Percentiles rank a stretch among this genome's conserved stretches.
These are phyloP conservation scores for Rhizopus sp. DNA, from an alignment of 371 early-diverging fungal genomes.

Conservation along the genomic window DNA sequence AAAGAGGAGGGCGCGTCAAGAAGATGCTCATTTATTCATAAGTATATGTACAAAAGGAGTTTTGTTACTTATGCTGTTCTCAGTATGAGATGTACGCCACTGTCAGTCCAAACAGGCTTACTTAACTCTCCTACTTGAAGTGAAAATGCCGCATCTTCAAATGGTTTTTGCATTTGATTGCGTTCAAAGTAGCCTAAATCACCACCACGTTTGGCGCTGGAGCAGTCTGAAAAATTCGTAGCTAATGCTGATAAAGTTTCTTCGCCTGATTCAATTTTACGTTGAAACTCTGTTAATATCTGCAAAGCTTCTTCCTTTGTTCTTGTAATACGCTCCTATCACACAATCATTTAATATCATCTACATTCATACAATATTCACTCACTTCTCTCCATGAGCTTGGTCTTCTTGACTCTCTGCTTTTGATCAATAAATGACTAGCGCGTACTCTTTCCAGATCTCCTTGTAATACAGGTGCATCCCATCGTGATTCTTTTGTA, in stretches of 20 bases:
- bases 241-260: slow-evolving; percentile 73
- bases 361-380: slow-evolving; percentile 1
- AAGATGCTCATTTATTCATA: too few relatives aligned
- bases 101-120: slow-evolving; percentile 85
- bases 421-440: slow-evolving; percentile 92
- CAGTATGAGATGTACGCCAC: slow-evolving; percentile 92
- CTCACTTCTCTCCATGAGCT: slow-evolving; percentile 86
- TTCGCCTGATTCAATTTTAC: slow-evolving; percentile 62
- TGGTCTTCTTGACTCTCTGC: slow-evolving; percentile 83
- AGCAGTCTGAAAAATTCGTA: slow-evolving; percentile 81
- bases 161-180: slow-evolving; percentile 84
- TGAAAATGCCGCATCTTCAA: slow-evolving; percentile 90
- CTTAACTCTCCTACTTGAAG: slow-evolving; percentile 86
- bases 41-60: too few relatives aligned
- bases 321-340: slow-evolving; percentile 77
- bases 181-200: slow-evolving; percentile 88
- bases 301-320: slow-evolving; percentile 85
- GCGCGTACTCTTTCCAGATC: slow-evolving; percentile 69
- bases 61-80: slow-evolving; percentile 72
- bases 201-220: slow-evolving; percentile 84
- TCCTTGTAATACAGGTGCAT: slow-evolving; percentile 57
- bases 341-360: neutral
- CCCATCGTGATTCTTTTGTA: slow-evolving; percentile 86
- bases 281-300: slow-evolving; percentile 59
- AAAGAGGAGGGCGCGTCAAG: neutral